Conservation (phyloP, 2,329 filamentous ascomycete species). For the Metarhizium album region DNA sequence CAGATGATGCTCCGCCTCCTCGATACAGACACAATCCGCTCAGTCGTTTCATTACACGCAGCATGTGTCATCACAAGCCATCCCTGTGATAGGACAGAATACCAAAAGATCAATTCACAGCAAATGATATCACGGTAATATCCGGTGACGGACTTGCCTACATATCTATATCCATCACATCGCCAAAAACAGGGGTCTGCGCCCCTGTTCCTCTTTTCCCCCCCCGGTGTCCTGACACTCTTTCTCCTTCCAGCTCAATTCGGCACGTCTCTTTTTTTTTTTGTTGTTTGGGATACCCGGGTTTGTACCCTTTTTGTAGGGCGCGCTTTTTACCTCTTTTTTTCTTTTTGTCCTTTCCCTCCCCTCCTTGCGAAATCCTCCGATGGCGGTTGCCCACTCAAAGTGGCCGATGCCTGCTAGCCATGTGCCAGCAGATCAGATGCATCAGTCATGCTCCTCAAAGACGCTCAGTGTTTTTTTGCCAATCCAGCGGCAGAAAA, state of each 20-base stretch:
- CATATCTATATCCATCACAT: slow-evolving; percentile 29
- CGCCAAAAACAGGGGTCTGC: slow-evolving; percentile 8
- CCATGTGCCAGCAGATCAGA: not conserved
- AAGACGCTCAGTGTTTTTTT: slow-evolving; percentile 5
- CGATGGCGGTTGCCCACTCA: not conserved
- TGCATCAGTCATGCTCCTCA: not conserved
- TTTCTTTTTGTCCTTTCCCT: slow-evolving; percentile 4
- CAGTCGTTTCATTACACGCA: not conserved
- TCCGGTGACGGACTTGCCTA: slow-evolving; percentile 31
- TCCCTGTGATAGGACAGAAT: not conserved
- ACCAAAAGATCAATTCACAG: slow-evolving; percentile 3
- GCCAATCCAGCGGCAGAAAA: slow-evolving; percentile 16
- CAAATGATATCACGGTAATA: slow-evolving; percentile 12
- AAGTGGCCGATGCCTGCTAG: not conserved
- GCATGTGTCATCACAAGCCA: not conserved
- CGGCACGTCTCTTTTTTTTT: not conserved
- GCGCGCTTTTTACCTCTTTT: slow-evolving; percentile 8
- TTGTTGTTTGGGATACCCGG: not conserved
- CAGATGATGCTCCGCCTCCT: no score
- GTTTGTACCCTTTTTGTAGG: not conserved
- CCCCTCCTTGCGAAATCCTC: not conserved
- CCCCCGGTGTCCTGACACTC: slow-evolving; percentile 11
- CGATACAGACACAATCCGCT: no score
- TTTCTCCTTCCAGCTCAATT: slow-evolving; percentile 14
- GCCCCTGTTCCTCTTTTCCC: slow-evolving; percentile 1